Percentiles rank a stretch among this genome's conserved stretches.
Evolutionary conservation across 2,329 filamentous ascomycete genomes (phyloP).

Genomic region (Pezicula rhizophila): DNA sequence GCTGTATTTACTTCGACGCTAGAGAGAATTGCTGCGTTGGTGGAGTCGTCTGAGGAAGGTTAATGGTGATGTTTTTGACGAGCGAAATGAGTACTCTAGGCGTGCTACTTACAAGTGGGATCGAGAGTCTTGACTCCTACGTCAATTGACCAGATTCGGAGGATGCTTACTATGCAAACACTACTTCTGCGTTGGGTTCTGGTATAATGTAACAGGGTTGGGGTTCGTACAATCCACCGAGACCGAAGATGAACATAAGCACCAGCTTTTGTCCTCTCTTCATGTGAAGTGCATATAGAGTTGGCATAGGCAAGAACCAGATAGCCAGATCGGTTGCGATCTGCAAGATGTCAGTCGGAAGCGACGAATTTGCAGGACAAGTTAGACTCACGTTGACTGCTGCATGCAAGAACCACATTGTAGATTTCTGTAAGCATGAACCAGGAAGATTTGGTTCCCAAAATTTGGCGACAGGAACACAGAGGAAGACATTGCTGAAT

Average conservation of each 20-base stretch:
- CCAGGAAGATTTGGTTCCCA: not conserved
- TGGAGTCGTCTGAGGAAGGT: not conserved
- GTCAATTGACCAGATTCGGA: not conserved
- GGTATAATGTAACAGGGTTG: not conserved
- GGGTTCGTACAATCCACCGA: not conserved
- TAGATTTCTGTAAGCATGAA: not conserved
- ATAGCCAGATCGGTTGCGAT: not conserved
- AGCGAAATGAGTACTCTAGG: not conserved
- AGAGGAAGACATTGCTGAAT: not conserved
- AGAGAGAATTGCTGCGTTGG: not conserved
- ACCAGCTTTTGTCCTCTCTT: not conserved
- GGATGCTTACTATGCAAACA: not conserved
- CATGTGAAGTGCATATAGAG: not conserved
- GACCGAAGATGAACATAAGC: not conserved
- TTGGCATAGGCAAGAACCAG: not conserved
- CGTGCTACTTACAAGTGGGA: not conserved
- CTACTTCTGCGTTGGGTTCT: not conserved
- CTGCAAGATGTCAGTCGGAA: too few species aligned
- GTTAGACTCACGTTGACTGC: not conserved
- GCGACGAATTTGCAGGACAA: too few species aligned
- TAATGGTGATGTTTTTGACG: not conserved
- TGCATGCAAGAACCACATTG: not conserved
- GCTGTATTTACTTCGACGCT: not conserved
- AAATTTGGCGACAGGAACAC: not conserved
- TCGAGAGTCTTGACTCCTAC: not conserved